Conservation (phyloP, 352 stramenopile genomes). For the Globisporangium okanoganense region DNA sequence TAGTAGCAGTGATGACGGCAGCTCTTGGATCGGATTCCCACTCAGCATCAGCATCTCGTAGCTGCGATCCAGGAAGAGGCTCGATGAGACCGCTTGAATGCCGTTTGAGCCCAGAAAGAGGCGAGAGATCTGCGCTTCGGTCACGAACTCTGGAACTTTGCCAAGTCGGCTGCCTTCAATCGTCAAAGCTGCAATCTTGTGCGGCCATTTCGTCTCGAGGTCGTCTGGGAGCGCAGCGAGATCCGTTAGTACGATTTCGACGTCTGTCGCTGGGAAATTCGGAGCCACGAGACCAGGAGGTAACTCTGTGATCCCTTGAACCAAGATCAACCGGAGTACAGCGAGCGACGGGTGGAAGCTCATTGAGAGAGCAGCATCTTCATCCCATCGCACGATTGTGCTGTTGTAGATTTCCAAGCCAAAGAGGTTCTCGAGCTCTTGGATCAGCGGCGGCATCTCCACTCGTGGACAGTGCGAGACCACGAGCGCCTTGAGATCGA, state of each 20-base stretch:
- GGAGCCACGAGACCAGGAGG: neutral
- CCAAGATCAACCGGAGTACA: neutral
- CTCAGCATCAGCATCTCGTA: neutral
- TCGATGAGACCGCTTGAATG: neutral
- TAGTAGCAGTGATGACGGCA: neutral
- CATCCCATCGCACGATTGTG: slow-evolving; percentile 18
- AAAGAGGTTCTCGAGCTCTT: slow-evolving; percentile 19
- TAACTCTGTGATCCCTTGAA: neutral
- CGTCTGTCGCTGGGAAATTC: neutral
- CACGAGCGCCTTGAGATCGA: slow-evolving; percentile 8
- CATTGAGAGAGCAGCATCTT: slow-evolving; percentile 13
- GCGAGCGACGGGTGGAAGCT: slow-evolving; percentile 7
- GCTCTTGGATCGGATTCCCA: neutral
- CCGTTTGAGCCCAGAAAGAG: neutral
- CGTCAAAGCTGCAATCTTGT: neutral
- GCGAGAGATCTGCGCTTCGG: neutral
- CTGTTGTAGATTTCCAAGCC: slow-evolving; percentile 29
- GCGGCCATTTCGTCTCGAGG: neutral
- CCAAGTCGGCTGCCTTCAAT: slow-evolving; percentile 14
- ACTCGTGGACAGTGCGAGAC: slow-evolving; percentile 22
- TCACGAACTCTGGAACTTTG: slow-evolving; percentile 12
- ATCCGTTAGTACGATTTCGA: neutral
- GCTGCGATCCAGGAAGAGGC: neutral
- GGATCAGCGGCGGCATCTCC: slow-evolving; percentile 11
- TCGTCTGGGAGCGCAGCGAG: neutral